Percentiles rank a stretch among this genome's conserved stretches.
Conservation (phyloP, 306 rosid species). For the Lupinus albus region DNA sequence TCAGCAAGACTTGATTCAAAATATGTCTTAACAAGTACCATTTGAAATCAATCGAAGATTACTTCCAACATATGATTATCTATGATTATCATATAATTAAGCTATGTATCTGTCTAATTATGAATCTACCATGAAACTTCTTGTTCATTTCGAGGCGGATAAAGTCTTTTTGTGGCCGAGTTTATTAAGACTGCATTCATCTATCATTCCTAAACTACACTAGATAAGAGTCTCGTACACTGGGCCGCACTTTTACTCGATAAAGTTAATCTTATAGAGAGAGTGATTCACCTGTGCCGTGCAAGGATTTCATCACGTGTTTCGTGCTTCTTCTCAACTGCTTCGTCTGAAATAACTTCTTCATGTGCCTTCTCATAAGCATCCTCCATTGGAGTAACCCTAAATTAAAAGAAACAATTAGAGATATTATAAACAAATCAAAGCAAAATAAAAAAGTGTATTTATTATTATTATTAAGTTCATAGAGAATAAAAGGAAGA, state of each 20-base stretch:
- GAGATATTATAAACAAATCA: background rate
- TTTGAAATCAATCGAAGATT: background rate
- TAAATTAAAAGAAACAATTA: conserved; percentile 28
- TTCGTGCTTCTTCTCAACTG: conserved; percentile 54
- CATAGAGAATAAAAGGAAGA: too few relatives aligned
- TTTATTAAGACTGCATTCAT: too few relatives aligned
- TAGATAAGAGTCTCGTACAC: too few relatives aligned
- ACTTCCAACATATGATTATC: background rate
- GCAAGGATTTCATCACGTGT: conserved; percentile 79
- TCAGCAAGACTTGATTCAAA: conserved; percentile 1
- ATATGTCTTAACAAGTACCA: background rate
- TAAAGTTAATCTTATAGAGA: too few relatives aligned
- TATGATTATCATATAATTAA: background rate
- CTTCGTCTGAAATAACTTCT: conserved; percentile 55
- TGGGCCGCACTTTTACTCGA: too few relatives aligned
- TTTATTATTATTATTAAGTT: too few relatives aligned
- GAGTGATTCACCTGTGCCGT: conserved; percentile 48
- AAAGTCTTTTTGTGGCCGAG: too few relatives aligned
- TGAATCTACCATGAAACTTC: conserved; percentile 22
- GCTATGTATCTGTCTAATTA: background rate
- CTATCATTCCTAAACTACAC: too few relatives aligned
- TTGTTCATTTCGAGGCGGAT: background rate
- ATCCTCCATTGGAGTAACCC: conserved; percentile 70
- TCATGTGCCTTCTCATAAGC: conserved; percentile 48
- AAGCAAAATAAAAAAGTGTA: too few relatives aligned